Base-by-base conservation (phyloP, 1,284 basidiomycete species). In the Pseudozyma thailandica region DNA sequence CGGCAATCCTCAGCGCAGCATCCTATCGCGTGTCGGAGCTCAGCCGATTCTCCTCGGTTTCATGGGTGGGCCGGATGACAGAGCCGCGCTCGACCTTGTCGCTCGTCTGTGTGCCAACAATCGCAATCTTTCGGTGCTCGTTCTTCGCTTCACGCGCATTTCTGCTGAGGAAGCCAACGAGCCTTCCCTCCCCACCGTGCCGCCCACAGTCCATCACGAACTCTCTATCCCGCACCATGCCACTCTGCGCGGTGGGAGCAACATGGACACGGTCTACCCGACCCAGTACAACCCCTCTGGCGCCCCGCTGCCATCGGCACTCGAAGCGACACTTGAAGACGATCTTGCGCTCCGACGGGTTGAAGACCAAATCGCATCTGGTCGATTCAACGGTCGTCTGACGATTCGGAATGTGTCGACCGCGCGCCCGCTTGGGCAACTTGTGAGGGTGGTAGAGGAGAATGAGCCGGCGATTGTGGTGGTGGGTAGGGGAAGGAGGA, bases 11-110 rank as follows among this genome's bases (percentile, higher is more conserved):
- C 49, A 41, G 42, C 35, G 37, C 10, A 46, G 35, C 35, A 20
- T 58, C 5, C 57, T 68, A 13, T 47, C 72, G 5, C 63, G 57
- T 18, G 62, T 51, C 75, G 77, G 64, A 77, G 43, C 45, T 78
- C 83, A 30, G 88, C 50, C 89, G 73, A 83, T 94, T 50, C 90
- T 94, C 84, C 82, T 95, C 35, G 91, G 92, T 0, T 96, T 95
- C 87, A 91, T 93, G 81, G 94, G 93, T 48, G 94, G 94, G 0
- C 90, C 92, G 0, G 94, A 97, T 82, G 94, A 96, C 79, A 88
- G 94, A 2, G 87, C 92, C 9, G 92, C 92, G 0, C 85, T 96
- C 23, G 54, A 63, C 16, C 52, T 80, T 1, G 61, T 75, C 1
- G 35, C 59, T 8, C 20, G 65, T 20, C 61, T 79, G 7, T 72